A percentile compares a stretch with the other conserved stretches of the same genome.
Conservation (phyloP, 164 flowering plant genomes). For the Litsea cubeba region DNA sequence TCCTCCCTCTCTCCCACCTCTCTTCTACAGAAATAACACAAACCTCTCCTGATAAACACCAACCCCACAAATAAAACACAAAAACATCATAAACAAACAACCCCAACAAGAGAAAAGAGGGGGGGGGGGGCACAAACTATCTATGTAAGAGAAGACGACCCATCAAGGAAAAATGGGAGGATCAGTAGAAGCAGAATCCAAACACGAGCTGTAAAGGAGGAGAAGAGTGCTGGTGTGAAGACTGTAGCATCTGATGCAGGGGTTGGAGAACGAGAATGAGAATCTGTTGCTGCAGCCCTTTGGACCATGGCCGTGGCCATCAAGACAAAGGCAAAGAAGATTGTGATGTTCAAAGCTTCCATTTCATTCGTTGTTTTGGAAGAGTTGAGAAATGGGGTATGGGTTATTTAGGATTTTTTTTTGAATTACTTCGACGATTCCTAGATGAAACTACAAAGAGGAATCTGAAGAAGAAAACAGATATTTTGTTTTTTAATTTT, state of each 20-base stretch:
- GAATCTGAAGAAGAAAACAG: background rate
- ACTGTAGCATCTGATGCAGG: constrained; percentile 13
- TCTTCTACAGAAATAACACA: no score
- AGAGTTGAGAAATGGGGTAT: no score
- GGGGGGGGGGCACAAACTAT: no score
- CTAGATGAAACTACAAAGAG: background rate
- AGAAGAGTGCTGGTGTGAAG: background rate
- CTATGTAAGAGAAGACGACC: background rate
- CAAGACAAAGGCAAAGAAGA: background rate
- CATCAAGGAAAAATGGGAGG: background rate
- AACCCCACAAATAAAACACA: no score
- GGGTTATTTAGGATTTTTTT: no score
- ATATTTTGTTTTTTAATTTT: background rate
- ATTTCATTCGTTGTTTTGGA: constrained; percentile 5
- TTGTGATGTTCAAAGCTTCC: constrained; percentile 34
- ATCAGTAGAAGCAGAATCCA: constrained; percentile 12
- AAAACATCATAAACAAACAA: no score
- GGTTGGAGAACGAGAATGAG: constrained; percentile 19
- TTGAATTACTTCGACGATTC: background rate
- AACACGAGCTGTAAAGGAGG: constrained; percentile 3
- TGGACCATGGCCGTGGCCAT: constrained; percentile 28
- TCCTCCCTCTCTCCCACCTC: no score
- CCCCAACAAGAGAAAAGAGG: background rate
- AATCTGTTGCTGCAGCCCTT: constrained; percentile 20
- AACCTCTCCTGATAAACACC: no score